phyloP scores from a whole-genome alignment of 352 stramenopile genomes.

The Phytopythium aichiense region DNA sequence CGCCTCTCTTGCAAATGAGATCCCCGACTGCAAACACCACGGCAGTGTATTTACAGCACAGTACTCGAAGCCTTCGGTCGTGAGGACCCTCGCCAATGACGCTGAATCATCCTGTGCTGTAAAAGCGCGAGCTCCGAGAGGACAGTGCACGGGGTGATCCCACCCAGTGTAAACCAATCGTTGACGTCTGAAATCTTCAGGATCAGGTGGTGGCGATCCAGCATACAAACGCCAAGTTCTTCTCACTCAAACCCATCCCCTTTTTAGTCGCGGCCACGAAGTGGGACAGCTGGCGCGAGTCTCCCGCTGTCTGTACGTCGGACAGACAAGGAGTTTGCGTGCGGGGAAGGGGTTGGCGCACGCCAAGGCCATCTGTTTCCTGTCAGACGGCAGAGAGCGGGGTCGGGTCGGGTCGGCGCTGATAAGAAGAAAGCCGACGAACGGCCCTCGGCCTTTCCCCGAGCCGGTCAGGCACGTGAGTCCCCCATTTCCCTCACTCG shows the following conservation, averaged over 20 bases:
- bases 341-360: not conserved
- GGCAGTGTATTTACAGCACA: no score
- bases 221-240: not conserved
- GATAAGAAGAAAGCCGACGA: not conserved
- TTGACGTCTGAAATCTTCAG: conserved; percentile 1
- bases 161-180: not conserved
- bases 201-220: not conserved
- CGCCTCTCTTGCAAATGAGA: no score
- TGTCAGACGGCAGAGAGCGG: not conserved
- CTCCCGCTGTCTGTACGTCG: not conserved
- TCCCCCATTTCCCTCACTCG: not conserved
- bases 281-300: not conserved
- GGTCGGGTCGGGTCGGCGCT: not conserved
- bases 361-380: not conserved
- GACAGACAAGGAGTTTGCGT: not conserved
- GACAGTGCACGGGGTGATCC: no score
- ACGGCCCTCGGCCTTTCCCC: not conserved
- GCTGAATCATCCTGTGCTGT: no score
- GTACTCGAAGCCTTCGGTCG: no score
- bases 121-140: no score
- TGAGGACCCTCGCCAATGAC: no score
- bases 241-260: not conserved
- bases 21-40: no score
- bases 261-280: not conserved
- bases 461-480: no score